These are phyloP conservation scores for Pichia sp. DNA, from an alignment of 1,139 yeast species.

Conservation along the genomic window DNA sequence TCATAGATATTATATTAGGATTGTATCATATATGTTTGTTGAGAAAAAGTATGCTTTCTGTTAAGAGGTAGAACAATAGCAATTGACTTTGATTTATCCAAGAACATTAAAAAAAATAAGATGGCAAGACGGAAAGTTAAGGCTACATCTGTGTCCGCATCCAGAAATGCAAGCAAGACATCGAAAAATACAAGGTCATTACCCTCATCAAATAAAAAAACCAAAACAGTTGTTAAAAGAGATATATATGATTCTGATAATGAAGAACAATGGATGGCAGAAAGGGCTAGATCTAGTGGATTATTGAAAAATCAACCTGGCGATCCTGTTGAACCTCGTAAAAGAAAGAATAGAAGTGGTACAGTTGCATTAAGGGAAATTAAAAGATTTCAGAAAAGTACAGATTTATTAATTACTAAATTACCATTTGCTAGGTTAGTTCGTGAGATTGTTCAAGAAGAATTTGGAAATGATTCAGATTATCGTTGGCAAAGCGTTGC, in stretches of 20 bases:
- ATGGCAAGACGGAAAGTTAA: conserved; percentile 22
- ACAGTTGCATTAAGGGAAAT: conserved; percentile 74
- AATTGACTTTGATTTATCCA: background rate
- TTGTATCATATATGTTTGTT: background rate
- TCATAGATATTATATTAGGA: too few species aligned
- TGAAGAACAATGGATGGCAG: conserved; percentile 5
- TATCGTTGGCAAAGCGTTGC: conserved; percentile 90
- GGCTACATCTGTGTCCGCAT: conserved; percentile 1
- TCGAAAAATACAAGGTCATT: background rate
- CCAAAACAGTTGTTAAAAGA: background rate
- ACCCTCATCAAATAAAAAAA: background rate
- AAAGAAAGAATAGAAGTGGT: conserved; percentile 64
- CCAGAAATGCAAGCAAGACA: background rate
- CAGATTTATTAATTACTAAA: conserved; percentile 72
- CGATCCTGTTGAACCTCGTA: conserved; percentile 36
- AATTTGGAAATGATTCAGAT: conserved; percentile 49
- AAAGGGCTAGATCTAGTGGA: conserved; percentile 26
- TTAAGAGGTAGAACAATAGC: too few species aligned
- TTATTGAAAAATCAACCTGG: conserved; percentile 47
- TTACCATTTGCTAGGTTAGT: conserved; percentile 88
- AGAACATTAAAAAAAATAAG: background rate
- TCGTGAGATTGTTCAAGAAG: conserved; percentile 71
- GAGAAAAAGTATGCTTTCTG: background rate
- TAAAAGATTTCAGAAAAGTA: conserved; percentile 66
- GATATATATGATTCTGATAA: conserved; percentile 11